Percentiles rank a stretch among this genome's conserved stretches.
Evolutionary conservation across 208 protist genomes (phyloP).

Genomic region (Acanthamoeba sp.): DNA sequence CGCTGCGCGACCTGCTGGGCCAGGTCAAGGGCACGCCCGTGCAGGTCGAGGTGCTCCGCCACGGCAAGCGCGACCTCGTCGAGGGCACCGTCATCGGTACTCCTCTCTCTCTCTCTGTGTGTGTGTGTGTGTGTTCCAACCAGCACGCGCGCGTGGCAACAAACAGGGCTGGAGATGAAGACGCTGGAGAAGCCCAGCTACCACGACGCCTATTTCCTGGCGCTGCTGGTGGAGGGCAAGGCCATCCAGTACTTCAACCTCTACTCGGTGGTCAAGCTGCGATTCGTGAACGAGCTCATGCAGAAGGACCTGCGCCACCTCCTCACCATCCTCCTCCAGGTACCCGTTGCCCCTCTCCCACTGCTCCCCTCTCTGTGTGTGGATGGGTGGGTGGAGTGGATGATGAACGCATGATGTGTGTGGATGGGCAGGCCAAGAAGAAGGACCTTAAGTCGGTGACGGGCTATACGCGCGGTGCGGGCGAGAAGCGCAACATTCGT

Average conservation of each 20-base stretch:
- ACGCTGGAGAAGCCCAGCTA: not conserved
- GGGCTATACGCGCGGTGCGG: not conserved
- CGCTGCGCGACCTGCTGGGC: slow-evolving; percentile 3
- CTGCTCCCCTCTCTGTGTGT: not conserved
- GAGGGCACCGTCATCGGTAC: slow-evolving; percentile 18
- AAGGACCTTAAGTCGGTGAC: slow-evolving; percentile 9
- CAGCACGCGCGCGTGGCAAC: not conserved
- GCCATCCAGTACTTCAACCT: slow-evolving; percentile 36
- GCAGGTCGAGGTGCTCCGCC: not conserved
- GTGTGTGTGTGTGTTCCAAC: not conserved
- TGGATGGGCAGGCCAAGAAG: not conserved
- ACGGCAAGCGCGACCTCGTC: not conserved
- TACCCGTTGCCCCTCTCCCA: not conserved
- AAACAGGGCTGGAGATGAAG: not conserved
- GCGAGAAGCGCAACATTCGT: not conserved
- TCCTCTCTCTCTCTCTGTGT: not conserved
- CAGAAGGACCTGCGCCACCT: slow-evolving; percentile 27
- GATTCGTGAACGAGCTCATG: slow-evolving; percentile 34
- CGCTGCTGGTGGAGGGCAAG: slow-evolving; percentile 1
- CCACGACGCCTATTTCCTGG: not conserved
- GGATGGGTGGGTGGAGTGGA: too few species aligned
- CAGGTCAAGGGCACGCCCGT: slow-evolving; percentile 44
- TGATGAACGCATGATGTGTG: not conserved
- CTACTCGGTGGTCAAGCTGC: not conserved
- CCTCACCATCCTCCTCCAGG: slow-evolving; percentile 19